Percentiles rank a stretch among this genome's conserved stretches.
Evolutionary conservation across 2,329 filamentous ascomycete genomes (phyloP).

Genomic region (Colletotrichum acutatum): DNA sequence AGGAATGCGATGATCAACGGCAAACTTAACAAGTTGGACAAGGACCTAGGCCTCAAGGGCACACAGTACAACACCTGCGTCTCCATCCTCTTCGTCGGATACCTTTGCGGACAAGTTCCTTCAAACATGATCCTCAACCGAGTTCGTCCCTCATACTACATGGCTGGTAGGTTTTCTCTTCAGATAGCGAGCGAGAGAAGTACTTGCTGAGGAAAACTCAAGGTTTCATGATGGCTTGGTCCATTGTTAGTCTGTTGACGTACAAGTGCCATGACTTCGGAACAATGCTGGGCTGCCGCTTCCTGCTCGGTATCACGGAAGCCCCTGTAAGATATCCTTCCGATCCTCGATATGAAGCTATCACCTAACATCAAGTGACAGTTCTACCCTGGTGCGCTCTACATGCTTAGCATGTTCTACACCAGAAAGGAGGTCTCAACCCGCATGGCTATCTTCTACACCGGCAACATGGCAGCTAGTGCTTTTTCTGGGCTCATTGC

Average conservation of each 20-base stretch:
- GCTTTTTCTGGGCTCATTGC: constrained; percentile 57
- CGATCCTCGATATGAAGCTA: background rate
- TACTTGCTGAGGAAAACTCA: background rate
- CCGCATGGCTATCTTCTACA: constrained; percentile 56
- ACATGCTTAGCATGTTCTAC: constrained; percentile 37
- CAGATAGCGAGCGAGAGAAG: too few relatives aligned
- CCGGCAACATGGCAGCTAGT: constrained; percentile 56
- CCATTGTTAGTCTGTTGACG: constrained; percentile 32
- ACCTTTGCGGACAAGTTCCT: constrained; percentile 40
- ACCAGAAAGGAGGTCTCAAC: constrained; percentile 34
- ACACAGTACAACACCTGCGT: constrained; percentile 44
- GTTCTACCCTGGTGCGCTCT: constrained; percentile 37
- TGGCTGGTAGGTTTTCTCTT: too few relatives aligned
- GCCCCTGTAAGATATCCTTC: constrained; percentile 15
- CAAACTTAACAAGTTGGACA: constrained; percentile 41
- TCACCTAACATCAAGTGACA: background rate
- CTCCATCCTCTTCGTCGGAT: constrained; percentile 35
- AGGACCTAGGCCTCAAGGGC: constrained; percentile 41
- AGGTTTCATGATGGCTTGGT: constrained; percentile 36
- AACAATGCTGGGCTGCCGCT: constrained; percentile 33
- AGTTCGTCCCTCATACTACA: constrained; percentile 38
- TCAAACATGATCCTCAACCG: constrained; percentile 49
- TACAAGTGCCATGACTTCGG: constrained; percentile 34
- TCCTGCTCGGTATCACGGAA: constrained; percentile 36
- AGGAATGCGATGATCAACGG: constrained; percentile 45